Percentiles rank a stretch among this genome's conserved stretches.
phyloP scores from a whole-genome alignment of 2,329 filamentous ascomycete genomes.

The Colletotrichum noveboracense region DNA sequence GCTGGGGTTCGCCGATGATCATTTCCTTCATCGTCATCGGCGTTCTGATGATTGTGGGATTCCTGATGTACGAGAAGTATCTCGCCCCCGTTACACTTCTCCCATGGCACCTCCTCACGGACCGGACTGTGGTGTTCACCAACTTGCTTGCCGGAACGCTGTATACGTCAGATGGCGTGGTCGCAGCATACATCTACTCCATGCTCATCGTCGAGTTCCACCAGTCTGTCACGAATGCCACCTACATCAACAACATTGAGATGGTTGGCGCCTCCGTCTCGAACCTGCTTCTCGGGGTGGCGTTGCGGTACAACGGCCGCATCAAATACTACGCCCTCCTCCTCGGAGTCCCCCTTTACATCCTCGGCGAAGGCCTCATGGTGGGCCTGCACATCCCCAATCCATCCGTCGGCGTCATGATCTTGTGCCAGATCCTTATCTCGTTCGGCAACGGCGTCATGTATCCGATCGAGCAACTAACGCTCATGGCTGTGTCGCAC shows the following conservation, averaged over 20 bases:
- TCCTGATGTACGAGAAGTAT: constrained; percentile 55
- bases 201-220: constrained; percentile 47
- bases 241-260: constrained; percentile 36
- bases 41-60: constrained; percentile 49
- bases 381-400: background rate
- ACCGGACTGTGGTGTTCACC: constrained; percentile 36
- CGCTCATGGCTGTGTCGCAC: constrained; percentile 3
- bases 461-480: background rate
- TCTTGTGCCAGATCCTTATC: background rate
- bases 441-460: background rate
- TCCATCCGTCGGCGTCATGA: background rate
- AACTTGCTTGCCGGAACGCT: constrained; percentile 26
- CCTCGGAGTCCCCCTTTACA: background rate
- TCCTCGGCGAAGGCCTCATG: background rate
- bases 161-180: constrained; percentile 30
- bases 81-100: constrained; percentile 58
- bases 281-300: background rate
- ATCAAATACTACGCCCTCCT: background rate
- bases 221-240: constrained; percentile 31
- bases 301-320: background rate
- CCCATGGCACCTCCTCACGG: constrained; percentile 47
- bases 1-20: constrained; percentile 48
- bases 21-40: constrained; percentile 57
- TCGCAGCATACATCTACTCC: constrained; percentile 28
- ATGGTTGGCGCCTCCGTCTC: constrained; percentile 34